phyloP scores from a whole-genome alignment of 352 stramenopile genomes.

The Elongisporangium senticosum region DNA sequence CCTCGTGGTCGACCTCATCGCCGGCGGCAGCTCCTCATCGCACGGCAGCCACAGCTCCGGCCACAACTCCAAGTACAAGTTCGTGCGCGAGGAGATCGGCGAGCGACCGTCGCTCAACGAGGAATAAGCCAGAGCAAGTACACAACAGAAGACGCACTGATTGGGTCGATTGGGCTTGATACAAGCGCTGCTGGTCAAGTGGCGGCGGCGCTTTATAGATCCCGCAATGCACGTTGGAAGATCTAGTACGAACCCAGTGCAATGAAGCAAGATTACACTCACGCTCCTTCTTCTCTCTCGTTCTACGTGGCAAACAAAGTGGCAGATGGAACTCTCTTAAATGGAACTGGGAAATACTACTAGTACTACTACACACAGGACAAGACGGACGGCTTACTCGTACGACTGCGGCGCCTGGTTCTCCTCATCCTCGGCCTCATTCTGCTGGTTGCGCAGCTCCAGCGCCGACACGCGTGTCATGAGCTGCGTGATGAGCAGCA shows the following conservation, averaged over 20 bases:
- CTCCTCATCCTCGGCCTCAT: conserved; percentile 5
- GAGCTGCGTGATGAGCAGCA: conserved; percentile 77
- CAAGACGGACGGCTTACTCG: background rate
- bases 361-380: background rate
- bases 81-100: conserved; percentile 51
- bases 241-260: background rate
- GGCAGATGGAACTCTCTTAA: background rate
- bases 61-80: conserved; percentile 46
- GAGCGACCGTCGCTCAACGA: conserved; percentile 37
- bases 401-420: conserved; percentile 21
- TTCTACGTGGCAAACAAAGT: background rate
- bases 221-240: background rate
- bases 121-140: background rate
- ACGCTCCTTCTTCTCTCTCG: background rate
- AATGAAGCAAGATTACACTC: conserved; percentile 1
- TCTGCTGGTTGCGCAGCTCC: conserved; percentile 44
- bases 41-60: conserved; percentile 22
- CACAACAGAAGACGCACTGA: background rate
- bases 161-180: background rate
- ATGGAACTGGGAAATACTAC: background rate
- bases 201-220: background rate
- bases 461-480: conserved; percentile 81
- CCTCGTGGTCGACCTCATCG: conserved; percentile 61
- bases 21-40: conserved; percentile 28
- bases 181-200: background rate